Percentiles rank a stretch among this genome's conserved stretches.
Evolutionary conservation across 2,329 filamentous ascomycete species (phyloP).

Genomic region (Pseudogymnoascus sp.): DNA sequence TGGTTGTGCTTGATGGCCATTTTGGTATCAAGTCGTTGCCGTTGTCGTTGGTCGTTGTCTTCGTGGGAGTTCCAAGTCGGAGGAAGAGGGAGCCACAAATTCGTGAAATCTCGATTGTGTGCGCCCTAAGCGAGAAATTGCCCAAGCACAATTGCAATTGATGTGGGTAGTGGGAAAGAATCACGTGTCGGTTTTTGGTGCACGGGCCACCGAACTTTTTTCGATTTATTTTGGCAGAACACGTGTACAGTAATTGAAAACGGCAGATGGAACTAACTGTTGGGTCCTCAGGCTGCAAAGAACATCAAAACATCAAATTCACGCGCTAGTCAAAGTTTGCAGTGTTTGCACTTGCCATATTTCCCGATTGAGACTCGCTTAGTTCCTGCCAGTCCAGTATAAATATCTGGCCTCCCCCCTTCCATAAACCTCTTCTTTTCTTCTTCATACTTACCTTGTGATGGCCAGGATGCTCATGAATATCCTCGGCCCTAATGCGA

Average conservation of each 20-base stretch:
- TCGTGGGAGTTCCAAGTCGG: constrained; percentile 8
- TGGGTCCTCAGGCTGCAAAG: neutral
- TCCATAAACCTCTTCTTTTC: constrained; percentile 11
- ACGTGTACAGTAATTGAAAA: neutral
- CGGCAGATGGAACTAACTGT: neutral
- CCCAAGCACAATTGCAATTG: constrained; percentile 1
- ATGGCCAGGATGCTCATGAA: constrained; percentile 13
- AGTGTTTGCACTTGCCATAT: neutral
- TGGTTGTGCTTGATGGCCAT: constrained; percentile 99
- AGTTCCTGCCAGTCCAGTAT: neutral
- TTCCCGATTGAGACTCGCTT: constrained; percentile 2
- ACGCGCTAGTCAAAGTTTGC: neutral
- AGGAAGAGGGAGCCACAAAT: constrained; percentile 7
- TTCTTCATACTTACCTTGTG: constrained; percentile 20
- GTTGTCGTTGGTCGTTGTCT: constrained; percentile 10
- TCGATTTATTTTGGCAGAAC: neutral
- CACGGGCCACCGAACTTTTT: neutral
- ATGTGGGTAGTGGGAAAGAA: neutral
- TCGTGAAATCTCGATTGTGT: constrained; percentile 8
- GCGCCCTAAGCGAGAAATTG: constrained; percentile 8
- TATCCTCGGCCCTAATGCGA: constrained; percentile 32
- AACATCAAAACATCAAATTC: neutral
- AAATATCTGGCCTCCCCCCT: constrained; percentile 4
- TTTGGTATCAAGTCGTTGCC: constrained; percentile 14
- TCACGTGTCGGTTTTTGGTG: neutral